phyloP scores from a whole-genome alignment of 768 basidiomycete genomes.

The Tylopilus plumbeoviolaceoides region DNA sequence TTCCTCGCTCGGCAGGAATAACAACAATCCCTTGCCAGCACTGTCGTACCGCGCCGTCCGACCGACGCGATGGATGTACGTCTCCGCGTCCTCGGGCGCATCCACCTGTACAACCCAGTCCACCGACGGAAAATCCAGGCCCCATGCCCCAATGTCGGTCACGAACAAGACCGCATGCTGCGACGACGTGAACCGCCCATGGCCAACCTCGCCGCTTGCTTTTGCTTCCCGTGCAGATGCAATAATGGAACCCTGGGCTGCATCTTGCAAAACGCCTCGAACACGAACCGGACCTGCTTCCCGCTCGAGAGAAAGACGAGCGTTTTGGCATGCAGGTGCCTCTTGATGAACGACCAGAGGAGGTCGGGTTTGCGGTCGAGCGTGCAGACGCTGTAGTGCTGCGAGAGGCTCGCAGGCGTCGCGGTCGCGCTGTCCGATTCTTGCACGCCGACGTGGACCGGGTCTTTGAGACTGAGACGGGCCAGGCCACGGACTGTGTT shows the following conservation, averaged over 20 bases:
- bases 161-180: conserved; percentile 87
- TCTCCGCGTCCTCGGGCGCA: conserved; percentile 95
- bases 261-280: conserved; percentile 92
- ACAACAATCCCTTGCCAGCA: conserved; percentile 77
- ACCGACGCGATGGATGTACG: conserved; percentile 96
- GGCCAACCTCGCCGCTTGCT: conserved; percentile 81
- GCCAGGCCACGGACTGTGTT: conserved; percentile 86
- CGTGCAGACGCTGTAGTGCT: conserved; percentile 79
- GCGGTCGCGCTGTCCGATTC: conserved; percentile 40
- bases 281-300: conserved; percentile 96
- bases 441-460: conserved; percentile 66
- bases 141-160: conserved; percentile 94
- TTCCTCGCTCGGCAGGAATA: conserved; percentile 89
- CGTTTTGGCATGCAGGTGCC: conserved; percentile 84
- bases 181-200: conserved; percentile 77
- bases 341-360: conserved; percentile 93
- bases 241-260: conserved; percentile 93
- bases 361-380: conserved; percentile 88
- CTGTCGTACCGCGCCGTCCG: conserved; percentile 92
- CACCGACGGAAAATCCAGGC: conserved; percentile 92
- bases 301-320: conserved; percentile 94
- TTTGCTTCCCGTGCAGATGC: conserved; percentile 94
- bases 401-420: conserved; percentile 78
- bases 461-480: conserved; percentile 82
- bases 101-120: conserved; percentile 98